phyloP scores from a whole-genome alignment of 176 grass and related monocot species.

The Metroxylon sagu region DNA sequence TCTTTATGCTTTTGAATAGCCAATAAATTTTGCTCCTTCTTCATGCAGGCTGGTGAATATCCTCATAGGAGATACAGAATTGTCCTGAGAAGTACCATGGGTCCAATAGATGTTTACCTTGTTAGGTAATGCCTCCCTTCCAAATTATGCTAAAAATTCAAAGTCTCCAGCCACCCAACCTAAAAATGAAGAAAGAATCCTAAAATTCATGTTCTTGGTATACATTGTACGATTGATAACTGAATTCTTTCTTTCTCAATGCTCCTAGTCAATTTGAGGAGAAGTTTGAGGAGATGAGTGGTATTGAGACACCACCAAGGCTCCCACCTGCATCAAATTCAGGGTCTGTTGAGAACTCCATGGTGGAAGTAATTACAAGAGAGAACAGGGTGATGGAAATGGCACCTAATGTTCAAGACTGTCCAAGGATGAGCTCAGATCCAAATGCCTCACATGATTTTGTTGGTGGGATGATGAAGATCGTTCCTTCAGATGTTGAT shows the following conservation, averaged over 20 bases:
- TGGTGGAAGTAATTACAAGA: constrained; percentile 19
- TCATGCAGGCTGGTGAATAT: constrained; percentile 58
- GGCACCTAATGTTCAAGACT: constrained; percentile 17
- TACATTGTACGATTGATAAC: no score
- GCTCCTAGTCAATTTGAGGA: constrained; percentile 65
- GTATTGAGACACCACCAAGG: constrained; percentile 32
- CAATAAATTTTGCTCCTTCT: constrained; percentile 4
- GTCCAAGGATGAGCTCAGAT: constrained; percentile 33
- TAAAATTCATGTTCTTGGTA: no score
- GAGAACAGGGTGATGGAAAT: constrained; percentile 33
- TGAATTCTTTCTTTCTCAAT: not conserved
- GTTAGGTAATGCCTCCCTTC: constrained; percentile 48
- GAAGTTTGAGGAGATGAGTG: constrained; percentile 57
- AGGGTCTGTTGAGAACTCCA: constrained; percentile 24
- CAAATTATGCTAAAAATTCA: not conserved
- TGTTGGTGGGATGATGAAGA: constrained; percentile 65
- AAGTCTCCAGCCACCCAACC: no score
- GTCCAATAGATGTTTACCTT: constrained; percentile 87
- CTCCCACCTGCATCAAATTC: constrained; percentile 30
- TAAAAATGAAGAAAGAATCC: not conserved
- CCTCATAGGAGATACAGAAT: constrained; percentile 78
- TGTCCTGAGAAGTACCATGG: constrained; percentile 82
- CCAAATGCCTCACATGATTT: constrained; percentile 46
- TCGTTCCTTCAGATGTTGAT: constrained; percentile 68
- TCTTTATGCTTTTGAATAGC: not conserved